phyloP scores from a whole-genome alignment of 768 basidiomycete genomes.

The Lentinula sp. region DNA sequence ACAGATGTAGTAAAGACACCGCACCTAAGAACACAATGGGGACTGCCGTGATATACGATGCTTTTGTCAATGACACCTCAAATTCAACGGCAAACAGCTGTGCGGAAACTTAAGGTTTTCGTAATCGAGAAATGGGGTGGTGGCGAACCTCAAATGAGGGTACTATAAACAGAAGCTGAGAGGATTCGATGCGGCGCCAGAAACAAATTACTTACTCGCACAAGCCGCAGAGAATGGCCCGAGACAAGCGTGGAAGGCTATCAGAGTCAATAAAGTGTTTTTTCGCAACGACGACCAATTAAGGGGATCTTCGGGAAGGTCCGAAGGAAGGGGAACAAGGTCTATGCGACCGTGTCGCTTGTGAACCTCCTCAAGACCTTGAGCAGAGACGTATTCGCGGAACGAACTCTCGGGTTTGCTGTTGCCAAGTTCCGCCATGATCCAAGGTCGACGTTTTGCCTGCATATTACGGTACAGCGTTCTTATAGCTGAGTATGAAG shows the following conservation, averaged over 20 bases:
- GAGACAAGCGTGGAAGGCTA: background rate
- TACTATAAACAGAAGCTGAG: background rate
- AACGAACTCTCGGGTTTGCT: background rate
- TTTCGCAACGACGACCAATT: background rate
- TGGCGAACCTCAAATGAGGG: background rate
- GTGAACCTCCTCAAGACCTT: background rate
- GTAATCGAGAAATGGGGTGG: background rate
- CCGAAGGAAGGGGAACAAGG: background rate
- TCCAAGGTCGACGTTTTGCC: background rate
- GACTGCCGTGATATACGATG: background rate
- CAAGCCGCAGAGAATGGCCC: background rate
- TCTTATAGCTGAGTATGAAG: background rate
- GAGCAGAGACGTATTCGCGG: background rate
- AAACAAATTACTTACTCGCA: background rate
- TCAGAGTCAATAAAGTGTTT: background rate
- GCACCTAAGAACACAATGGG: background rate
- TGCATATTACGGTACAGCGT: background rate
- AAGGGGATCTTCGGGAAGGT: background rate
- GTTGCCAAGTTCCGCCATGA: background rate
- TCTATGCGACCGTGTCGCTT: background rate
- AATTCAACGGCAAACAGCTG: background rate
- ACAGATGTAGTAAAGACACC: too few species aligned
- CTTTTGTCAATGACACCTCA: background rate
- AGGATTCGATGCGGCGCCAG: background rate
- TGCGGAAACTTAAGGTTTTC: background rate